These are phyloP conservation scores for Aspergillus caelatus DNA, from an alignment of 2,329 filamentous ascomycete species.

Conservation along the genomic window DNA sequence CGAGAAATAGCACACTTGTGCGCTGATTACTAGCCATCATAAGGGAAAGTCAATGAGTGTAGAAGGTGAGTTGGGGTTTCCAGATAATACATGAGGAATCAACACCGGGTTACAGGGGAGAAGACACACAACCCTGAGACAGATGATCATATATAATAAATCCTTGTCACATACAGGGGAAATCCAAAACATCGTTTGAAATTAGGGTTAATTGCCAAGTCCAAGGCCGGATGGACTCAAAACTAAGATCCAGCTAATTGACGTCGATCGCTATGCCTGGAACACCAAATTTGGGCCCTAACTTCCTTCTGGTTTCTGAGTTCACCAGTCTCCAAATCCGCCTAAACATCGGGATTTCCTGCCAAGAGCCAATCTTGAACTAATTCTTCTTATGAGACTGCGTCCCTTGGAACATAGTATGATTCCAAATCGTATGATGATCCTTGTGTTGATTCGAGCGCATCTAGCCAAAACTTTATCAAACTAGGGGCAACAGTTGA, in stretches of 20 bases:
- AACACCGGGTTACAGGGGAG: neutral
- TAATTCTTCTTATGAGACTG: neutral
- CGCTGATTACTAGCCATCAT: slow-evolving; percentile 18
- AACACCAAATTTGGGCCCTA: slow-evolving; percentile 3
- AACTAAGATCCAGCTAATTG: neutral
- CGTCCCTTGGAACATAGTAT: neutral
- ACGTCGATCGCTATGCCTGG: neutral
- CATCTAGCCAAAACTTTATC: neutral
- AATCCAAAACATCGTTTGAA: neutral
- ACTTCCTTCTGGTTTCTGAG: neutral
- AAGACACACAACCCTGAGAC: neutral
- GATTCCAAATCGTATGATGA: neutral
- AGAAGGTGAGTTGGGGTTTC: too few species aligned
- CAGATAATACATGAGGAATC: neutral
- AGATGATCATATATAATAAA: neutral
- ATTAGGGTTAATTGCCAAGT: neutral
- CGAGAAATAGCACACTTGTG: slow-evolving; percentile 44
- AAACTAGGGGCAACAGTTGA: neutral
- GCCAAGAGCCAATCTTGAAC: neutral
- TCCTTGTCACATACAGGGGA: neutral
- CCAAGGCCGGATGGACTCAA: neutral
- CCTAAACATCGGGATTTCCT: neutral
- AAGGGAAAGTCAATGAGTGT: neutral
- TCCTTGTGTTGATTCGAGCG: neutral
- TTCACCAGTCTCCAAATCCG: neutral